Evolutionary conservation across 1,139 yeast genomes (phyloP), one percentile per base, ranked within the genome.

Genomic region (Pichia inconspicua): DNA sequence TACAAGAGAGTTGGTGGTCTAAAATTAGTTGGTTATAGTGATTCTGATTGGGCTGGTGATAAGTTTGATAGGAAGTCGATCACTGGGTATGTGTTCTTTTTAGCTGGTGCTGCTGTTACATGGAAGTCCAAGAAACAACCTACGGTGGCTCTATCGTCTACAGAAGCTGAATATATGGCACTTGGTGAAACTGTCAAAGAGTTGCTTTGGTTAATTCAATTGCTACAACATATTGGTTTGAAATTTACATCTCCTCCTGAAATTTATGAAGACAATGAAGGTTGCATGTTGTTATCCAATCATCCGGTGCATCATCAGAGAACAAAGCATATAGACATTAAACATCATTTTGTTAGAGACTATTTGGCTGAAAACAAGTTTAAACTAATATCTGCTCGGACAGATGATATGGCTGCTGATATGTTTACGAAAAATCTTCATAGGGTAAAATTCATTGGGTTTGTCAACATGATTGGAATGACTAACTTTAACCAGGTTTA

Each of bases 271-370:
- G 32, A 30, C 32, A 30, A 30, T 14, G 32, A 30, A 30, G 32
- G 32, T 14, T 30, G 32, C 14, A 30, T 11, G 14, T 11, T 30
- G 32, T 17, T 42, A 10, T 35, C 40, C 15, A 8, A 30, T 8
- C 34, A 42, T 36, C 40, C 40, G 14, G 40, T 27, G 3, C 34
- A 42, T 17, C 45, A 42, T 19, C 40, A 28, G 27, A 8, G 36
- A n/a, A 42, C 45, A 3, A 42, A 42, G 17, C 45, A 42, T 27
- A 42, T 42, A 25, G 36, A 36, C 31, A 42, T 42, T 34, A 22
- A 19, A 5, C 32, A 34, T 35, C 44, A 42, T 22, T 22, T 22
- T 22, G 22, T 22, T 22, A 22, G 22, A 22, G 22, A 22, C 22
- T 22, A 22, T 22, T 25, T 27, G 10, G 25, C 40, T 14, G 14